Evolutionary conservation across 176 grass and related monocot species (phyloP).

Genomic region (Carex pumila): DNA sequence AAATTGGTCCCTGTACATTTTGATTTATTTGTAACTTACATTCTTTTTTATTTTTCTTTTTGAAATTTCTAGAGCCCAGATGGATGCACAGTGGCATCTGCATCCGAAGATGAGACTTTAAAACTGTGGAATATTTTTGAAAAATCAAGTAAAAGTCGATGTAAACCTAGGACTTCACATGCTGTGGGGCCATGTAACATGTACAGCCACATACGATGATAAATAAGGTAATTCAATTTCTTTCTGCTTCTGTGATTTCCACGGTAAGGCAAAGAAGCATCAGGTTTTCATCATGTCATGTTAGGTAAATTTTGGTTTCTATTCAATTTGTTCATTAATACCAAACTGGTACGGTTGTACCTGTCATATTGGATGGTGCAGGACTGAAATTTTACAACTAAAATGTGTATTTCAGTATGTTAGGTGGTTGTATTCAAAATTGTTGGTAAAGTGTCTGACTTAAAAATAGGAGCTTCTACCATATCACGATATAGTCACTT

Average conservation of each 20-base stretch:
- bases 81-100: not conserved
- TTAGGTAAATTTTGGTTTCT: not conserved
- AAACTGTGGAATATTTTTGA: not conserved
- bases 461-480: too few relatives aligned
- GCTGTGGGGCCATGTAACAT: not conserved
- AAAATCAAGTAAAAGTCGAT: not conserved
- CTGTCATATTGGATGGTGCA: too few relatives aligned
- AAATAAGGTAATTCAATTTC: not conserved
- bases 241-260: not conserved
- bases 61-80: not conserved
- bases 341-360: too few relatives aligned
- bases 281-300: not conserved
- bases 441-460: too few relatives aligned
- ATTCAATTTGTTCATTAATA: not conserved
- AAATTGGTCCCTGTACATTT: not conserved
- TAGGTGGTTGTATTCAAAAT: too few relatives aligned
- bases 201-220: conserved; percentile 2
- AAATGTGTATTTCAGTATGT: too few relatives aligned
- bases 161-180: not conserved
- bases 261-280: not conserved
- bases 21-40: not conserved
- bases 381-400: too few relatives aligned
- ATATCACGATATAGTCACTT: too few relatives aligned
- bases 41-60: not conserved
- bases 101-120: not conserved